phyloP scores from a whole-genome alignment of 164 flowering plant species.

The Stephania cephalantha region DNA sequence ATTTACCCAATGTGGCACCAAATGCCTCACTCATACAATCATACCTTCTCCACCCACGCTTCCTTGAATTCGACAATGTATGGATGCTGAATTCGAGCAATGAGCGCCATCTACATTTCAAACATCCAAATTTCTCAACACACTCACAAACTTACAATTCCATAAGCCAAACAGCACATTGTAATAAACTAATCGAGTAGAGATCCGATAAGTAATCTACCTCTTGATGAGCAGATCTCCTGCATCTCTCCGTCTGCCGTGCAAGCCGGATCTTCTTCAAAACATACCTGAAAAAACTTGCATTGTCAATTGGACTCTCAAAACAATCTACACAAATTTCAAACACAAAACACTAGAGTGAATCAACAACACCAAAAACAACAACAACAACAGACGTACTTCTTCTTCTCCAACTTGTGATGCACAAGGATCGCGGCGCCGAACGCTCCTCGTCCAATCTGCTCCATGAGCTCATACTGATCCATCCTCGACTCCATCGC shows the following conservation, averaged over 20 bases:
- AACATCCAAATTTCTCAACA: conserved; percentile 13
- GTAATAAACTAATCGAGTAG: conserved; percentile 2
- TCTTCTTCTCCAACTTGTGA: conserved; percentile 84
- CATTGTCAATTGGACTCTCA: conserved; percentile 3
- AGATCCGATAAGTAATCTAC: conserved; percentile 24
- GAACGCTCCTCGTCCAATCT: conserved; percentile 96
- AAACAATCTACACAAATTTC: conserved; percentile 4
- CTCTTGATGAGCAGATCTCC: conserved; percentile 98
- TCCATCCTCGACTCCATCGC: conserved; percentile 88
- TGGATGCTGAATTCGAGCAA: conserved; percentile 88
- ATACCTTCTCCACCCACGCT: conserved; percentile 99
- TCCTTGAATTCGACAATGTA: conserved; percentile 94
- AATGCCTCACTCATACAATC: conserved; percentile 14
- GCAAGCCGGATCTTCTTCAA: conserved; percentile 96
- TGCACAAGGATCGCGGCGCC: conserved; percentile 95
- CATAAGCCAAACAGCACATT: background rate
- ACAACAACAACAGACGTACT: conserved; percentile 29
- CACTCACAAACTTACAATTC: background rate
- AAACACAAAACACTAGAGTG: background rate
- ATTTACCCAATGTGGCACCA: background rate
- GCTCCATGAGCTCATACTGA: conserved; percentile 98
- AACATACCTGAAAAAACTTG: conserved; percentile 55
- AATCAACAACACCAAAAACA: background rate
- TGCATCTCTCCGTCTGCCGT: conserved; percentile 88
- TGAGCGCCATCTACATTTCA: conserved; percentile 79